phyloP scores from a whole-genome alignment of 208 protist genomes.

The Herpetomonas tarakana region DNA sequence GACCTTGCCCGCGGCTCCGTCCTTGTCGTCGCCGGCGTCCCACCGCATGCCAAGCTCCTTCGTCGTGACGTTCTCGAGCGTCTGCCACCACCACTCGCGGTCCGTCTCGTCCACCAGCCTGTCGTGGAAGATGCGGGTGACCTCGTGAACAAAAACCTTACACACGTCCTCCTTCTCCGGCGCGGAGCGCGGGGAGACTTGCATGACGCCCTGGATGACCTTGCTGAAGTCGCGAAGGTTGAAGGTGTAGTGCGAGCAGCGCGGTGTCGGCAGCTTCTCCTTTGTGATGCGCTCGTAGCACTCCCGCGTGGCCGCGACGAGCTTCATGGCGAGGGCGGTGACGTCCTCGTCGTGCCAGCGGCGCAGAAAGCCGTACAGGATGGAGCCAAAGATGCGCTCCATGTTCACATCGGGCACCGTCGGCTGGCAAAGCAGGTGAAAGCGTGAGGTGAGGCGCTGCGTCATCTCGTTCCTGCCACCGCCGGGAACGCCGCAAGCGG shows the following conservation, averaged over 20 bases:
- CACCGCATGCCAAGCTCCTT: conserved; percentile 64
- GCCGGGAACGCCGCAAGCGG: conserved; percentile 93
- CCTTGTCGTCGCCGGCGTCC: conserved; percentile 22
- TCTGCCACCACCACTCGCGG: conserved; percentile 90
- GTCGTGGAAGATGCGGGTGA: conserved; percentile 96
- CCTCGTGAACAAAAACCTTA: conserved; percentile 95
- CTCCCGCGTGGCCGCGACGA: conserved; percentile 92
- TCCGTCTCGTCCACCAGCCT: conserved; percentile 93
- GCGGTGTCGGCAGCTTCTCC: conserved; percentile 96
- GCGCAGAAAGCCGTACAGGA: conserved; percentile 90
- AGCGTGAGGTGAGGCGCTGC: conserved; percentile 90
- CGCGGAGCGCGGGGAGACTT: conserved; percentile 69
- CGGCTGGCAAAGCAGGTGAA: conserved; percentile 93
- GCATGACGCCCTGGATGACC: conserved; percentile 96
- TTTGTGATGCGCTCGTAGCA: conserved; percentile 94
- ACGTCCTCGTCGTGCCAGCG: conserved; percentile 59
- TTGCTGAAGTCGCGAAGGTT: conserved; percentile 98
- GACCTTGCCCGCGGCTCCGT: not conserved
- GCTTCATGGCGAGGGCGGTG: conserved; percentile 38
- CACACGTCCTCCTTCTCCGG: conserved; percentile 46
- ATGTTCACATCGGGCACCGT: conserved; percentile 86
- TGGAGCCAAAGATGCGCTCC: conserved; percentile 94
- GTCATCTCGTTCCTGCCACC: conserved; percentile 94
- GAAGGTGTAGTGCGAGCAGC: conserved; percentile 99
- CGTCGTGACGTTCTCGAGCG: conserved; percentile 49